phyloP scores from a whole-genome alignment of 371 early-diverging fungal genomes.

The Syncephalastrum monosporum region DNA sequence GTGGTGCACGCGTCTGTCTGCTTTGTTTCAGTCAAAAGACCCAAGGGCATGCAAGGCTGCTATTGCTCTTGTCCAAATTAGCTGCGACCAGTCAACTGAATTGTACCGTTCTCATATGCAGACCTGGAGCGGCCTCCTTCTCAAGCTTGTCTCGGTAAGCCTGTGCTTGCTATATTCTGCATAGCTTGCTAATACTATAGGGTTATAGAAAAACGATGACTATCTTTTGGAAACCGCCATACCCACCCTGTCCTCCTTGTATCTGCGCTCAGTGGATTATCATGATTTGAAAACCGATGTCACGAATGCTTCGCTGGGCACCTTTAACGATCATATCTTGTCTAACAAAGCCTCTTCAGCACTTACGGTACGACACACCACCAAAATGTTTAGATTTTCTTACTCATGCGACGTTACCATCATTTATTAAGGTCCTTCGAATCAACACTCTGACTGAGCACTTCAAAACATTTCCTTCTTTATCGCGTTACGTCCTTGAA shows the following conservation, averaged over 20 bases:
- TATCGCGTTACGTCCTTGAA: constrained; percentile 48
- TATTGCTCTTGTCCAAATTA: constrained; percentile 46
- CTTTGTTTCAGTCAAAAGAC: constrained; percentile 57
- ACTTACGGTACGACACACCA: no score
- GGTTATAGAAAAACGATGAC: background rate
- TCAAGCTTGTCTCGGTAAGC: constrained; percentile 40
- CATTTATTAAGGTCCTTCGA: background rate
- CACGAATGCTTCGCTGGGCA: no score
- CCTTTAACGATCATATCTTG: no score
- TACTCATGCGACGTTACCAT: no score
- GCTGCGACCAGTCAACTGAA: constrained; percentile 50
- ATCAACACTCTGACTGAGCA: background rate
- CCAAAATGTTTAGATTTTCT: no score
- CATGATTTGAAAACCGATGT: no score
- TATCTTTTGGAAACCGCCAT: background rate
- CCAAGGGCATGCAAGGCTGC: constrained; percentile 56
- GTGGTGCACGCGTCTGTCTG: constrained; percentile 59
- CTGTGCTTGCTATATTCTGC: background rate
- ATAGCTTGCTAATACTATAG: background rate
- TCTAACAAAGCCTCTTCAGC: no score
- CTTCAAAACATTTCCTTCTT: background rate
- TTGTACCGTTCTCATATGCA: constrained; percentile 42
- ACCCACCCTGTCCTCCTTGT: background rate
- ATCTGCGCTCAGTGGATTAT: background rate
- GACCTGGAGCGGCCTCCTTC: constrained; percentile 40